Base-by-base conservation (phyloP, 2,329 filamentous ascomycete species). In the Dactylella cylindrospora region DNA sequence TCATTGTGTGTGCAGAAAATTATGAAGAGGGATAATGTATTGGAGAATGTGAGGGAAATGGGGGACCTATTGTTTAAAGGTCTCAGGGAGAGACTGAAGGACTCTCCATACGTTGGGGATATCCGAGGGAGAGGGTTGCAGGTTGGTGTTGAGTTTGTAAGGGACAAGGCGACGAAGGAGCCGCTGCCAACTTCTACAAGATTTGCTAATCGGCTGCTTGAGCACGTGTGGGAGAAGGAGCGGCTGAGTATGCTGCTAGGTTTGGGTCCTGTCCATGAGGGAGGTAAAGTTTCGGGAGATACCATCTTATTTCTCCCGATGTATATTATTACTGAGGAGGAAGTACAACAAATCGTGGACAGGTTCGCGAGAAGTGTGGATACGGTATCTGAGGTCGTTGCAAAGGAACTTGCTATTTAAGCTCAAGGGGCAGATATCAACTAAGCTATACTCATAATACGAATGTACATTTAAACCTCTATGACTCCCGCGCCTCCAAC, bases 1-100 rank as follows among this genome's bases (percentile, higher is more conserved):
- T 84, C 81, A 0, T 74, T 86, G 0, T 81, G 82, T 38, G 83
- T 85, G 0, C 81, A 84, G 67, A 73, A 72, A 25, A 80, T 84
- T 22, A 77, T 88, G 17, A 70, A 75, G 4, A 72, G 82, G 10
- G 76, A 84, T 0, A 73, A 78, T 1, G 70, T 88, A 1, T 69
- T 88, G 0, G 72, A 76, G 1, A 85, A 85, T 66, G 82, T 84
- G 2, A 70, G 71, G 3, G 68, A 66, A 0, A 80, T 82, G 73
- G 85, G 84, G 0, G 62, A 64, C 1, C 69, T 76, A 3, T 67
- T 85, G 1, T 75, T 74, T 13, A 66, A 71, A 6, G 61, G 75
- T 4, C 70, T 85, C 2, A 70, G 73, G 13, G 64, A 73, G 9
- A 70, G 70, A 2, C 70, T 85, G 0, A 73, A 69, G 0, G 49